These are phyloP conservation scores for button mushroom (Agaricus bisporus) DNA, from an alignment of 768 basidiomycete genomes.

Conservation along the genomic window DNA sequence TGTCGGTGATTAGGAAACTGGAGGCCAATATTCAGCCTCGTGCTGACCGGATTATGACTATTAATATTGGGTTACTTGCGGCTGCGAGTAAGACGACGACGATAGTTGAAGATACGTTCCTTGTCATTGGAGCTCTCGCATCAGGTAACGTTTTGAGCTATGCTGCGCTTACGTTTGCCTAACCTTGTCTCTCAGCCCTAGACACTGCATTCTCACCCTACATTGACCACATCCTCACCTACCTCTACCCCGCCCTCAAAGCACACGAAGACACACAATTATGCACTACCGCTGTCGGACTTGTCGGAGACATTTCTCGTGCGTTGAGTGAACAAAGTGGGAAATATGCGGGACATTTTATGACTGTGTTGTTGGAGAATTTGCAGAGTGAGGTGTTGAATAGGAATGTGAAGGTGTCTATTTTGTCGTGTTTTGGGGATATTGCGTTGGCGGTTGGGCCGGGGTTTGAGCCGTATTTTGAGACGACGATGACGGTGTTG, in stretches of 20 bases:
- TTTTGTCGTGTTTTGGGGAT: conserved; percentile 93
- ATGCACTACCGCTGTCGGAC: conserved; percentile 92
- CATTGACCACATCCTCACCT: conserved; percentile 79
- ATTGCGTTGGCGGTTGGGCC: conserved; percentile 89
- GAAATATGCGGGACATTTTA: conserved; percentile 83
- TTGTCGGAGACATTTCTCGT: conserved; percentile 95
- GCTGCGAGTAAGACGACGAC: conserved; percentile 91
- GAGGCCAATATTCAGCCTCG: conserved; percentile 78
- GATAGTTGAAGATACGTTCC: conserved; percentile 93
- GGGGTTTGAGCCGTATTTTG: conserved; percentile 82
- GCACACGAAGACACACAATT: conserved; percentile 93
- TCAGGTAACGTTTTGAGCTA: conserved; percentile 39
- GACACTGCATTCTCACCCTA: conserved; percentile 78
- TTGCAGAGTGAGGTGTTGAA: conserved; percentile 87
- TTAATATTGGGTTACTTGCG: conserved; percentile 78
- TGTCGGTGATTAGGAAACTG: conserved; percentile 85
- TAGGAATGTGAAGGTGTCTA: conserved; percentile 94
- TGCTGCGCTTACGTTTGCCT: background rate
- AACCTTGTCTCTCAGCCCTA: conserved; percentile 40
- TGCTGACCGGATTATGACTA: conserved; percentile 93
- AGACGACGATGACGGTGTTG: conserved; percentile 86
- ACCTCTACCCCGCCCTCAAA: conserved; percentile 82
- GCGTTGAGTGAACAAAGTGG: conserved; percentile 81
- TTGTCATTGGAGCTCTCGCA: conserved; percentile 85
- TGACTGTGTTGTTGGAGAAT: conserved; percentile 88